Conservation (phyloP, 2,329 filamentous ascomycete genomes). For the Trichoderma oligosporum region DNA sequence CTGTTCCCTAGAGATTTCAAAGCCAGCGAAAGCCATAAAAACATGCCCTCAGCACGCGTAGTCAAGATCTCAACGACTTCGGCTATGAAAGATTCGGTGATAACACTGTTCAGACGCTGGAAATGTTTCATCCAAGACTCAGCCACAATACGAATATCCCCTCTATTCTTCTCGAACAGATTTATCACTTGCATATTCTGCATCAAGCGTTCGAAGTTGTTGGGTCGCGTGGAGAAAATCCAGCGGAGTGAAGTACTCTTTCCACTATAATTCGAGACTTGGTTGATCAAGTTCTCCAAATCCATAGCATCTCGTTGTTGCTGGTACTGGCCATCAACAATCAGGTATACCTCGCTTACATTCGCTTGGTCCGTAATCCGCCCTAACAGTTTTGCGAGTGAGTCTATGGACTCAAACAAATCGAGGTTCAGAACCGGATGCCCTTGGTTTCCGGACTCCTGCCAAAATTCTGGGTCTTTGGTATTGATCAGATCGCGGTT, state of each 20-base stretch:
- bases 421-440: not conserved
- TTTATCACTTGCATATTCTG: not conserved
- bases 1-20: not conserved
- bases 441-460: not conserved
- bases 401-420: not conserved
- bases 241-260: not conserved
- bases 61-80: not conserved
- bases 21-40: not conserved
- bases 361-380: not conserved
- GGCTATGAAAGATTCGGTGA: not conserved
- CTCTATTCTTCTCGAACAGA: not conserved
- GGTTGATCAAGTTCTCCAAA: not conserved
- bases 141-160: not conserved
- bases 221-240: not conserved
- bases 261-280: not conserved
- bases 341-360: not conserved
- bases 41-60: not conserved
- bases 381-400: not conserved
- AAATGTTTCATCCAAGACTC: not conserved
- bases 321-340: slow-evolving; percentile 6
- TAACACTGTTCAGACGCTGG: not conserved
- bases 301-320: not conserved
- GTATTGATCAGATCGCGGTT: not conserved
- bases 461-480: not conserved
- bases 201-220: not conserved